Evolutionary conservation across 1,284 basidiomycete genomes (phyloP).

Genomic region (Neolentinus lepideus): DNA sequence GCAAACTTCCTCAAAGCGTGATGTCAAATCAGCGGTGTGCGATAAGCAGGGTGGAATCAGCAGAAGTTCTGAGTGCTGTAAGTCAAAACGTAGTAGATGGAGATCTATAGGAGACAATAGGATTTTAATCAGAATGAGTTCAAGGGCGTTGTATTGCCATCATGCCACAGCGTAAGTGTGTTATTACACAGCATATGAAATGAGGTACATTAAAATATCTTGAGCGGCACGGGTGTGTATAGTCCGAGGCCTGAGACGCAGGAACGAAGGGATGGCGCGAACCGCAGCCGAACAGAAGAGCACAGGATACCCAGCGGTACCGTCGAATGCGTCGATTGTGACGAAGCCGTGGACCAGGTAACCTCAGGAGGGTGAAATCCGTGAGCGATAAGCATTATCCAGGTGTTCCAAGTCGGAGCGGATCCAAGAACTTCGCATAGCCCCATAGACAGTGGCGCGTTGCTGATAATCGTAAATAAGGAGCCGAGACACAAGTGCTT

Average conservation of each 20-base stretch:
- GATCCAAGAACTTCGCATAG: constrained; percentile 61
- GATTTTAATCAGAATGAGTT: constrained; percentile 6
- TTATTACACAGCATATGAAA: too few species aligned
- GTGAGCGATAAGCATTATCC: constrained; percentile 47
- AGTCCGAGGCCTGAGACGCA: too few species aligned
- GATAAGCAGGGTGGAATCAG: not conserved
- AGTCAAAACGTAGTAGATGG: constrained; percentile 4
- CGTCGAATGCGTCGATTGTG: too few species aligned
- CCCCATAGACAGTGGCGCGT: constrained; percentile 54
- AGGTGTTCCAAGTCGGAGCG: constrained; percentile 49
- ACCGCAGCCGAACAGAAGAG: too few species aligned
- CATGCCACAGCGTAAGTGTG: too few species aligned
- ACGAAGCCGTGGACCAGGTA: not conserved
- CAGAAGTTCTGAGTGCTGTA: not conserved
- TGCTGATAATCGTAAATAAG: constrained; percentile 46
- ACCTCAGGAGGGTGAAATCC: constrained; percentile 26
- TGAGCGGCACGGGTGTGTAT: too few species aligned
- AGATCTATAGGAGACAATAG: constrained; percentile 9
- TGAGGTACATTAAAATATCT: too few species aligned
- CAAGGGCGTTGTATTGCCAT: not conserved
- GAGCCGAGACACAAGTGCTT: constrained; percentile 45
- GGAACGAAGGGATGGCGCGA: too few species aligned
- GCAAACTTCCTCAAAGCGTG: constrained; percentile 70
- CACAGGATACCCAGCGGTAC: too few species aligned
- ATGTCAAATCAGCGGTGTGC: constrained; percentile 10